These are phyloP conservation scores for Ceratocystis papillata DNA, from an alignment of 2,329 filamentous ascomycete species.

Conservation along the genomic window DNA sequence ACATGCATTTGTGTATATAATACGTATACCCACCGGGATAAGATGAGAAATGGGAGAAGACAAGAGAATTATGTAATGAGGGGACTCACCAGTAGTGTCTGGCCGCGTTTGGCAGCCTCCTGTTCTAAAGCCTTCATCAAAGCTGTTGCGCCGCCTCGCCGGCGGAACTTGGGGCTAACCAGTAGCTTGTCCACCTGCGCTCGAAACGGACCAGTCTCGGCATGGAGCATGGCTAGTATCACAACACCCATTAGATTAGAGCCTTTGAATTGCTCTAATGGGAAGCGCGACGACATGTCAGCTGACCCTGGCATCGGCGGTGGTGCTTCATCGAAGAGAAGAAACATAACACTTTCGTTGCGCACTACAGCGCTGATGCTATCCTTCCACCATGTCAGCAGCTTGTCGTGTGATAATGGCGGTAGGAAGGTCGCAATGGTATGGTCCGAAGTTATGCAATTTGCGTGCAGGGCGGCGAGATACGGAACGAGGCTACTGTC, in stretches of 20 bases:
- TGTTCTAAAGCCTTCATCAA: constrained; percentile 46
- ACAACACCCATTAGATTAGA: constrained; percentile 45
- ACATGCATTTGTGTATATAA: background rate
- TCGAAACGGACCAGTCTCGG: constrained; percentile 47
- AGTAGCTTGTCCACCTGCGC: constrained; percentile 49
- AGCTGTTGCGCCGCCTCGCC: constrained; percentile 41
- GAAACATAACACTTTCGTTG: constrained; percentile 42
- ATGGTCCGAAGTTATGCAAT: constrained; percentile 48
- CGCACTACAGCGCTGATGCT: constrained; percentile 39
- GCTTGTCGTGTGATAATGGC: constrained; percentile 46
- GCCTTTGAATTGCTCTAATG: constrained; percentile 32
- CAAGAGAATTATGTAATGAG: background rate
- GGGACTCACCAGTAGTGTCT: constrained; percentile 43
- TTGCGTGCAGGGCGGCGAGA: constrained; percentile 47
- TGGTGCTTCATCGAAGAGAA: constrained; percentile 36
- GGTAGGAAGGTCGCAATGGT: constrained; percentile 49
- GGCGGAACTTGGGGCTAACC: constrained; percentile 41
- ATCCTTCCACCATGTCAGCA: constrained; percentile 48
- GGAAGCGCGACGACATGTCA: constrained; percentile 24
- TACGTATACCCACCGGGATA: too few species aligned
- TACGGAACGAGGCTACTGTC: constrained; percentile 46
- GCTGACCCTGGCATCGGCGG: background rate
- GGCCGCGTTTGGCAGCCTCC: constrained; percentile 40
- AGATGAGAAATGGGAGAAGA: too few species aligned
- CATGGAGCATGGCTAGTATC: constrained; percentile 42